Percentiles rank a stretch among this genome's conserved stretches.
Evolutionary conservation across 1,284 basidiomycete species (phyloP).

Genomic region (Cerrena zonata): DNA sequence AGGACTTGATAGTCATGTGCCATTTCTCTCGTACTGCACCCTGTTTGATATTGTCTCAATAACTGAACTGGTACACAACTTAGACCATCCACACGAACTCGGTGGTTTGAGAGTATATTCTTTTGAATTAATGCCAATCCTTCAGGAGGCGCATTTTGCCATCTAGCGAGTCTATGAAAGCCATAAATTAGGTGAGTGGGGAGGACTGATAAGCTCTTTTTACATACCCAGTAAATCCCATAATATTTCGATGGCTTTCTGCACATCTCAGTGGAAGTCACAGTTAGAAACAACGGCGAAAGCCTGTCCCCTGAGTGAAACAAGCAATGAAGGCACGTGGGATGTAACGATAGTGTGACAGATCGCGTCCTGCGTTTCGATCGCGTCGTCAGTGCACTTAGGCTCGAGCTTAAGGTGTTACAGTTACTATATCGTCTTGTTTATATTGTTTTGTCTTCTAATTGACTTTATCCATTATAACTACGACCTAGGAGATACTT

Average conservation of each 20-base stretch:
- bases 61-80: slow-evolving; percentile 1
- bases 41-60: slow-evolving; percentile 29
- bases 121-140: slow-evolving; percentile 61
- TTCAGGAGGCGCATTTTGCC: slow-evolving; percentile 70
- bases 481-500: too few species aligned
- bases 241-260: too few species aligned
- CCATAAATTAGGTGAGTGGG: background rate
- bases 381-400: background rate
- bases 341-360: slow-evolving; percentile 4
- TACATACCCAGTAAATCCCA: slow-evolving; percentile 18
- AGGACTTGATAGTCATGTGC: slow-evolving; percentile 64
- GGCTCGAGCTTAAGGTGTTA: too few species aligned
- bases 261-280: too few species aligned
- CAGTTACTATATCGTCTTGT: too few species aligned
- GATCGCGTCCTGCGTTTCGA: slow-evolving; percentile 4
- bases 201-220: background rate
- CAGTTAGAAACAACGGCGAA: too few species aligned
- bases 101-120: slow-evolving; percentile 66
- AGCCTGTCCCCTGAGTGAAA: too few species aligned
- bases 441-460: background rate
- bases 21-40: slow-evolving; percentile 56
- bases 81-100: slow-evolving; percentile 36
- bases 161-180: slow-evolving; percentile 57
- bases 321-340: background rate
- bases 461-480: background rate